Percentiles rank a stretch among this genome's conserved stretches.
These are phyloP conservation scores for Breynia disticha DNA, from an alignment of 441 rosid species.

Conservation along the genomic window DNA sequence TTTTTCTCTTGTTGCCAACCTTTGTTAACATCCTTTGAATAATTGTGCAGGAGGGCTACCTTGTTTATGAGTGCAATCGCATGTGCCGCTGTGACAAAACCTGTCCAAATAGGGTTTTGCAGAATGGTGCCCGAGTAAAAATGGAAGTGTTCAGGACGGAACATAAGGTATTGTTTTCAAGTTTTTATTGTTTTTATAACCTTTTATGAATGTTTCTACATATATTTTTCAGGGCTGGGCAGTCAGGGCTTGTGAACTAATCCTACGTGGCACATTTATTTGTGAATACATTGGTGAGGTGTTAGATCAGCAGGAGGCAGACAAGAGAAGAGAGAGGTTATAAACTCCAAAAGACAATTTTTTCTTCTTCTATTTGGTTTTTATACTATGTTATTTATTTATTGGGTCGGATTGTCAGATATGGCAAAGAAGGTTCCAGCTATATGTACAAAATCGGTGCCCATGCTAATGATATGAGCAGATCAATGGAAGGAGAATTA, in stretches of 20 bases:
- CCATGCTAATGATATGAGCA: conserved; percentile 69
- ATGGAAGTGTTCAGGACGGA: conserved; percentile 77
- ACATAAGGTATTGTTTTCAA: conserved; percentile 49
- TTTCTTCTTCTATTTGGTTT: conserved; percentile 3
- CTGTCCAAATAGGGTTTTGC: conserved; percentile 91
- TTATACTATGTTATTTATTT: conserved; percentile 7
- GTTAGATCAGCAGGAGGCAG: conserved; percentile 58
- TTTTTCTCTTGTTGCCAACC: conserved; percentile 3
- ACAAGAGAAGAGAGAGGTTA: conserved; percentile 61
- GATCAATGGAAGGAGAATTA: conserved; percentile 60
- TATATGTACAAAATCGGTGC: conserved; percentile 57
- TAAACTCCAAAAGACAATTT: conserved; percentile 8
- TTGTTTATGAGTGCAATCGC: conserved; percentile 92
- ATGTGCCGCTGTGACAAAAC: conserved; percentile 64
- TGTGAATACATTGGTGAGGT: conserved; percentile 88
- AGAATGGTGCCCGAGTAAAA: conserved; percentile 66
- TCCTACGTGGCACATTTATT: conserved; percentile 76
- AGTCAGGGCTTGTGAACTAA: conserved; percentile 77
- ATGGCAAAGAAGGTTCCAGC: conserved; percentile 47
- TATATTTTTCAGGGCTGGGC: conserved; percentile 79
- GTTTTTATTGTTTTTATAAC: conserved; percentile 8
- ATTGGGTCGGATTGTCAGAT: conserved; percentile 35
- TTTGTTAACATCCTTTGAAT: conserved; percentile 9
- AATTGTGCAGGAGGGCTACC: conserved; percentile 85
- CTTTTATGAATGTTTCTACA: conserved; percentile 7